Conservation (phyloP, 1,284 basidiomycete genomes). For the Irpex rosettiformis region DNA sequence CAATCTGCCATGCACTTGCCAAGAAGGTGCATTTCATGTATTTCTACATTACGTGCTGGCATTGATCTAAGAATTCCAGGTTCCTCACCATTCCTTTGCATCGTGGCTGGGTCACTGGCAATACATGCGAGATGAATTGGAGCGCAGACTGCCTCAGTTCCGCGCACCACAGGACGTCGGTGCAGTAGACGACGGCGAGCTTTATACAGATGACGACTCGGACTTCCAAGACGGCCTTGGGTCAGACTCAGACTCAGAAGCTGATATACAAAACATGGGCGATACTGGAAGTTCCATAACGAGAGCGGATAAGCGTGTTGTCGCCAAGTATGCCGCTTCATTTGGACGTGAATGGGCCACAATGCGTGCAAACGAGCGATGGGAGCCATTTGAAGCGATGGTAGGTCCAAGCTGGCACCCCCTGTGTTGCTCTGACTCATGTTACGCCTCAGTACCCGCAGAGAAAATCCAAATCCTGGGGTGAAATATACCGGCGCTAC, state of each 20-base stretch:
- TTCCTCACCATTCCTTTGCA: slow-evolving; percentile 51
- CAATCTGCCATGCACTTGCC: slow-evolving; percentile 51
- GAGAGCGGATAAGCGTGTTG: slow-evolving; percentile 52
- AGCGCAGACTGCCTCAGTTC: slow-evolving; percentile 43
- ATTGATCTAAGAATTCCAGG: slow-evolving; percentile 33
- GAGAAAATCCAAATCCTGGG: slow-evolving; percentile 55
- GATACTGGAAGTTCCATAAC: slow-evolving; percentile 43
- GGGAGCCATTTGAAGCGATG: slow-evolving; percentile 46
- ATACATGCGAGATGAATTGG: slow-evolving; percentile 56
- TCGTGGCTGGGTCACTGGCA: slow-evolving; percentile 67
- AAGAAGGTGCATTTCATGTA: slow-evolving; percentile 41
- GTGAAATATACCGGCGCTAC: slow-evolving; percentile 51
- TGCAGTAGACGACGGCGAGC: slow-evolving; percentile 24
- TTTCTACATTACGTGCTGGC: not conserved
- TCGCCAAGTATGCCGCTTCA: slow-evolving; percentile 53
- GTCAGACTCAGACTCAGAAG: slow-evolving; percentile 17
- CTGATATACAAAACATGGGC: slow-evolving; percentile 53
- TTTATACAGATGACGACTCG: slow-evolving; percentile 26
- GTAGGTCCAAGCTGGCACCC: slow-evolving; percentile 28
- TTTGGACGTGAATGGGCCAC: slow-evolving; percentile 39
- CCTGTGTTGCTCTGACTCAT: not conserved
- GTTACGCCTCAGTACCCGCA: slow-evolving; percentile 40
- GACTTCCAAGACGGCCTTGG: slow-evolving; percentile 29
- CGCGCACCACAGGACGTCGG: slow-evolving; percentile 39
- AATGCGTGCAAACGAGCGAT: slow-evolving; percentile 42